These are phyloP conservation scores for Paramecium biaurelia DNA, from an alignment of 73 alveolate species.

Conservation along the genomic window DNA sequence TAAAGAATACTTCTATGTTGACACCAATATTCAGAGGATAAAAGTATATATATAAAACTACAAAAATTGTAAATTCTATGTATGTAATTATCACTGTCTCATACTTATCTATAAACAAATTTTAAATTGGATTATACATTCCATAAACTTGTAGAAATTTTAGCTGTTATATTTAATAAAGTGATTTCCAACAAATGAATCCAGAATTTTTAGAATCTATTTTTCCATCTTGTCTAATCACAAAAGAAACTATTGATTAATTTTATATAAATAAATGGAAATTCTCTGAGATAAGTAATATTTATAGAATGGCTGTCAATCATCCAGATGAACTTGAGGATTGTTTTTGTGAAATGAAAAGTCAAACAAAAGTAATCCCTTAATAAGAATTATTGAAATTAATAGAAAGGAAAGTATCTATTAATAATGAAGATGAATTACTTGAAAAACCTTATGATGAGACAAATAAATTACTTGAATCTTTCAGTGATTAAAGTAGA, in stretches of 20 bases:
- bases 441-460: background rate
- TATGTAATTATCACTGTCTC: background rate
- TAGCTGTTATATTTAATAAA: background rate
- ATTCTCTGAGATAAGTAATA: background rate
- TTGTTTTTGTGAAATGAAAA: background rate
- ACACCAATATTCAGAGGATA: slow-evolving; percentile 35
- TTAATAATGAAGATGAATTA: background rate
- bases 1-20: background rate
- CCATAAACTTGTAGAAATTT: slow-evolving; percentile 37
- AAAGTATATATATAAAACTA: slow-evolving; percentile 1
- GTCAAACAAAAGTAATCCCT: background rate
- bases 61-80: background rate
- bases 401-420: background rate
- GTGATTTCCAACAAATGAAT: slow-evolving; percentile 13
- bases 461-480: background rate
- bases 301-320: background rate
- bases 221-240: background rate
- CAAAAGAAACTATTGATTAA: background rate
- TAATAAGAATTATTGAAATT: background rate
- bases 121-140: background rate
- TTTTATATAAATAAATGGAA: slow-evolving; percentile 31
- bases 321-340: slow-evolving; percentile 47
- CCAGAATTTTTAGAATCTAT: background rate
- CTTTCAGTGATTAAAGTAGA: background rate
- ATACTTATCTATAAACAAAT: background rate